These are phyloP conservation scores for Saturnispora besseyi DNA, from an alignment of 805 yeast species.

Conservation along the genomic window DNA sequence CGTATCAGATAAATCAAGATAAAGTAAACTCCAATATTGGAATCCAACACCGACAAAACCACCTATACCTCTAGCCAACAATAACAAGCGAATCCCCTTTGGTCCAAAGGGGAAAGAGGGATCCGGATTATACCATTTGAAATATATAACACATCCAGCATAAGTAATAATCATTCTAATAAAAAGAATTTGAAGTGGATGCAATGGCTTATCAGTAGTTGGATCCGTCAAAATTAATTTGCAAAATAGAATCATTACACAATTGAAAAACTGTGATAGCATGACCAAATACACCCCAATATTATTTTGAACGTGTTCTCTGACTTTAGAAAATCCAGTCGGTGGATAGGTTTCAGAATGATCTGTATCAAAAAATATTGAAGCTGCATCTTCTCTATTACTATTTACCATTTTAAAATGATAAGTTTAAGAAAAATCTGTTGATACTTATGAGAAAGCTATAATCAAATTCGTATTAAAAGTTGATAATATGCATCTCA, in stretches of 20 bases:
- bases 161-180: conserved; percentile 72
- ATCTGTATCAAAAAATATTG: background rate
- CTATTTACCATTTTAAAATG: background rate
- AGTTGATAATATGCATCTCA: background rate
- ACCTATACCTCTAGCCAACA: conserved; percentile 46
- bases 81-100: conserved; percentile 34
- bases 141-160: conserved; percentile 43
- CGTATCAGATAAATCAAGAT: conserved; percentile 71
- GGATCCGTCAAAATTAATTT: conserved; percentile 63
- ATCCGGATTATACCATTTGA: conserved; percentile 37
- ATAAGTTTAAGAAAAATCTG: background rate
- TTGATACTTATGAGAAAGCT: background rate
- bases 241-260: conserved; percentile 68
- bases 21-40: conserved; percentile 63
- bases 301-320: conserved; percentile 25
- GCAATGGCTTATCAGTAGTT: conserved; percentile 49
- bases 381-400: background rate
- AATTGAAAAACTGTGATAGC: conserved; percentile 62
- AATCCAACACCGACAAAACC: conserved; percentile 82
- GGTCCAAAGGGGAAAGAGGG: conserved; percentile 68
- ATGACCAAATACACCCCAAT: conserved; percentile 51
- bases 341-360: background rate
- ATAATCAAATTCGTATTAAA: background rate
- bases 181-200: conserved; percentile 71
- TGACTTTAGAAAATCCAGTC: background rate